Percentiles rank a stretch among this genome's conserved stretches.
Evolutionary conservation across 495 filamentous ascomycete species (phyloP).

Genomic region (Penicillium odoratum): DNA sequence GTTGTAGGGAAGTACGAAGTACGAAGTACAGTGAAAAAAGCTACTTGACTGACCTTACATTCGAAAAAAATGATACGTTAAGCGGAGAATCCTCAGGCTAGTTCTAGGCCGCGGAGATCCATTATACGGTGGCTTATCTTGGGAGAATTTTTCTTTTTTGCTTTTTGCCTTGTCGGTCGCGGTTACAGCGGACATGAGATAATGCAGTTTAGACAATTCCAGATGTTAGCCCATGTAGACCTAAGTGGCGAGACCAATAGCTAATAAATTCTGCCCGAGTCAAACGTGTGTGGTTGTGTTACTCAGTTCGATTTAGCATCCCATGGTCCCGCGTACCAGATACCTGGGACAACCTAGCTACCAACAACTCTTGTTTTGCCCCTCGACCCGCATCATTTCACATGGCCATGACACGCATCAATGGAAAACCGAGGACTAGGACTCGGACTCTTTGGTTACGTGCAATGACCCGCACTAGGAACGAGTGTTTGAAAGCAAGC

Average conservation of each 20-base stretch:
- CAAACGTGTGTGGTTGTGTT: background rate
- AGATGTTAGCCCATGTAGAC: no score
- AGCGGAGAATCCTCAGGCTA: background rate
- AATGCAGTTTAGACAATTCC: conserved; percentile 5
- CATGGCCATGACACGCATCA: conserved; percentile 18
- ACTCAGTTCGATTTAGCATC: conserved; percentile 9
- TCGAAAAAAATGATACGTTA: background rate
- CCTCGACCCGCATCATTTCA: conserved; percentile 14
- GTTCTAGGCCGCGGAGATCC: conserved; percentile 1
- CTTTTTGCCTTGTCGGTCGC: conserved; percentile 13
- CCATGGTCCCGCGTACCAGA: conserved; percentile 19
- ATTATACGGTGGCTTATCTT: background rate
- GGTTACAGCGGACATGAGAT: conserved; percentile 31
- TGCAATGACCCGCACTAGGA: conserved; percentile 12
- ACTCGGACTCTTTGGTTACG: conserved; percentile 4
- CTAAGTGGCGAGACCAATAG: background rate
- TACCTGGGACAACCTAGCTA: conserved; percentile 16
- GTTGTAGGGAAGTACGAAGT: background rate
- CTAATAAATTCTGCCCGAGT: background rate
- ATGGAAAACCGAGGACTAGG: no score
- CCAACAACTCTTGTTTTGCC: background rate
- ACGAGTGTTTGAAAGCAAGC: conserved; percentile 24
- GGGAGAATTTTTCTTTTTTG: background rate
- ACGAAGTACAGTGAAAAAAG: background rate
- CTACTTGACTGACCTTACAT: conserved; percentile 3